Conservation (phyloP, 1,284 basidiomycete species). For the Boletus holoroseus region DNA sequence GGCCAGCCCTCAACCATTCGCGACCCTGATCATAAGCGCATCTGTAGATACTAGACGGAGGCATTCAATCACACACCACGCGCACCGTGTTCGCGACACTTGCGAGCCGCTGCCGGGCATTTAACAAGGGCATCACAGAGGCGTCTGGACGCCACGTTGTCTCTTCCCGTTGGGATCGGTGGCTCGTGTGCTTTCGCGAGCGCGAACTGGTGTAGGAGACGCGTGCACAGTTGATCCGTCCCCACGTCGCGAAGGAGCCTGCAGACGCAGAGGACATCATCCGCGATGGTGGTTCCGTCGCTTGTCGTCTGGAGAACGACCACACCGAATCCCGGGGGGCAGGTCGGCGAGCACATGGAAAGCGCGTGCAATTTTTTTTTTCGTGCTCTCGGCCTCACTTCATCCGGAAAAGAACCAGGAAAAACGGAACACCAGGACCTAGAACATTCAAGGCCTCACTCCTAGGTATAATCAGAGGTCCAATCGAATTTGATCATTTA, state of each 20-base stretch:
- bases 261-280: conserved; percentile 7
- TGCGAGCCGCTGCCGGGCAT: neutral
- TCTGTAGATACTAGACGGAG: neutral
- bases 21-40: neutral
- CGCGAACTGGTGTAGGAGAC: conserved; percentile 20
- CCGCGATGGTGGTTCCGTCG: neutral
- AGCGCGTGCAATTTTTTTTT: neutral
- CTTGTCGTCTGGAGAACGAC: neutral
- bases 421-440: too few relatives aligned
- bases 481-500: neutral
- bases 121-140: neutral
- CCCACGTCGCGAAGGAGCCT: neutral
- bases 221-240: conserved; percentile 22
- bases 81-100: neutral
- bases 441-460: too few relatives aligned
- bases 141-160: conserved; percentile 1
- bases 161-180: neutral
- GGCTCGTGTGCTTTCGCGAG: neutral
- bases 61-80: neutral
- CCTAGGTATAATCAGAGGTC: neutral
- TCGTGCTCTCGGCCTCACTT: neutral
- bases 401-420: neutral
- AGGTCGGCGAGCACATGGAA: neutral
- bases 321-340: conserved; percentile 2
- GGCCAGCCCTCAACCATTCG: too few relatives aligned